Evolutionary conservation across 2,329 filamentous ascomycete species (phyloP), one percentile per base, ranked within the genome.

Genomic region (Ophiocordyceps australis): DNA sequence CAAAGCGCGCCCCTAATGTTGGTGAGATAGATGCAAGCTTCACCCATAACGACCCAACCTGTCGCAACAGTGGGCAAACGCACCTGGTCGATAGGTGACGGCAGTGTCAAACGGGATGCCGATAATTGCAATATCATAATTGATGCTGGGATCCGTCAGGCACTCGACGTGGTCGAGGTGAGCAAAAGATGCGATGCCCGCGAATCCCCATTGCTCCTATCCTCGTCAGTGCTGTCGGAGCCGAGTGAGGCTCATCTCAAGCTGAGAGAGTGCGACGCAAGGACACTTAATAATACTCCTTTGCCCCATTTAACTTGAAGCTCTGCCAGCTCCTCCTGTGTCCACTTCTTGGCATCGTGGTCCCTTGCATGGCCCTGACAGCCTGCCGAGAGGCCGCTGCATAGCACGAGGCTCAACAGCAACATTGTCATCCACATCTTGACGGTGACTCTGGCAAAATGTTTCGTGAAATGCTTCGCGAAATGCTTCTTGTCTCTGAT

Each of bases 1-100:
- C 85, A 43, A 93, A 93, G 7, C 85, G 70, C 11, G 77, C 77
- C 20, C 75, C 63, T 56, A n/a, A n/a, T n/a, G n/a, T 32, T n/a
- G 9, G 22, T 6, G 17, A 19, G 15, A n/a, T n/a, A n/a, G n/a
- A n/a, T n/a, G n/a, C n/a, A n/a, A n/a, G n/a, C n/a, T n/a, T n/a
- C n/a, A n/a, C n/a, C n/a, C n/a, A n/a, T n/a, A n/a, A n/a, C n/a
- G n/a, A n/a, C n/a, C n/a, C n/a, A n/a, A n/a, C n/a, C n/a, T n/a
- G n/a, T n/a, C n/a, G 17, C 17, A 19, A 14, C 25, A 5, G 14
- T 9, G 6, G 20, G 20, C 8, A 11, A 27, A 23, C 20, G 21
- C 14, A 9, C 67, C 71, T 23, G 74, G 72, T 29, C 75, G 59
- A 47, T 78, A 81, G 36, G 59, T 70, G 21, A 77, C 71, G 9